Evolutionary conservation across 139 green algal species (phyloP).

Genomic region (Chlamydomonas urium): DNA sequence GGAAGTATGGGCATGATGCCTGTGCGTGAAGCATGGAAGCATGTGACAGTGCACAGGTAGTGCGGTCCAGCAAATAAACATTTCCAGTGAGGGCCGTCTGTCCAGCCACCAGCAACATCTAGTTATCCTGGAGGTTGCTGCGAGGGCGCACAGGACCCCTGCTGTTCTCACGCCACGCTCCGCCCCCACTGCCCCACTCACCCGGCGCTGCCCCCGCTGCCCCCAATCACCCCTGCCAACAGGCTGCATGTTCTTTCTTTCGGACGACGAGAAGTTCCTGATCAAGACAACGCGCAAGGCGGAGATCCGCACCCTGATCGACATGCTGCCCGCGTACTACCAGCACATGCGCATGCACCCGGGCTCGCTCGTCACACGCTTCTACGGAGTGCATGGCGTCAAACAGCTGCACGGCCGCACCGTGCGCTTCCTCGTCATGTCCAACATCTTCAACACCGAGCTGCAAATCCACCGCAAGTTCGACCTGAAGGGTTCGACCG

Average conservation of each 20-base stretch:
- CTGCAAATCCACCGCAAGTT: conserved; percentile 82
- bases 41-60: no score
- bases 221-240: neutral
- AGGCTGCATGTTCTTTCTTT: conserved; percentile 47
- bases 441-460: conserved; percentile 90
- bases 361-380: conserved; percentile 82
- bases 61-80: no score
- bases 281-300: conserved; percentile 71
- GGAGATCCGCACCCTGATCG: conserved; percentile 59
- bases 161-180: no score
- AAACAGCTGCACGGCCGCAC: conserved; percentile 70
- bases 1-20: no score
- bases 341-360: conserved; percentile 62
- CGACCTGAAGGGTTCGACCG: conserved; percentile 84
- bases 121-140: no score
- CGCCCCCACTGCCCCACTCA: neutral
- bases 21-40: no score
- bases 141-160: no score
- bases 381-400: conserved; percentile 84
- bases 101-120: no score
- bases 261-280: conserved; percentile 55
- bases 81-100: no score
- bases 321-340: conserved; percentile 55
- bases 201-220: neutral
- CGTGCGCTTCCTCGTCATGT: conserved; percentile 96